A percentile compares a stretch with the other conserved stretches of the same genome.
These are phyloP conservation scores for Phytophthora agathidicida DNA, from an alignment of 352 stramenopile species.

Conservation along the genomic window DNA sequence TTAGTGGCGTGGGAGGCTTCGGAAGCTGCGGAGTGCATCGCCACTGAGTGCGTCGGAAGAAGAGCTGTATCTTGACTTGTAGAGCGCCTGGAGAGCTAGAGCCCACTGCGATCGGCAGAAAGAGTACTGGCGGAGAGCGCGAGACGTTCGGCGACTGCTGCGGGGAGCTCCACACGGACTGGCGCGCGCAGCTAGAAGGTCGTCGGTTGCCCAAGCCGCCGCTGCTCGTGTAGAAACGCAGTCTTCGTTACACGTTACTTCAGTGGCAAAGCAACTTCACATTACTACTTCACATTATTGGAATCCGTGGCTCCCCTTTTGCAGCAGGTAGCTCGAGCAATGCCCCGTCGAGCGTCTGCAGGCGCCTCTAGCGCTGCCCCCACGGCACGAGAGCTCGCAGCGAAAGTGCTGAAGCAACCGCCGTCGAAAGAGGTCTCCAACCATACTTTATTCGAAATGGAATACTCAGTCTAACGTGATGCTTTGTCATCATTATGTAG, in stretches of 20 bases:
- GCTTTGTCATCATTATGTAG: constrained; percentile 12
- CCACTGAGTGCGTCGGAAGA: not conserved
- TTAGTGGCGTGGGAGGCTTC: constrained; percentile 18
- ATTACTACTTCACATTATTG: not conserved
- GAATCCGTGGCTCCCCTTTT: constrained; percentile 2
- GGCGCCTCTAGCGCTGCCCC: constrained; percentile 4
- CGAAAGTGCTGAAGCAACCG: constrained; percentile 12
- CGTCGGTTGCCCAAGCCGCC: constrained; percentile 6
- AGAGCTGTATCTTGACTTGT: not conserved
- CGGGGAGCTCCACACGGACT: constrained; percentile 1
- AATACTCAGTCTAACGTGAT: not conserved
- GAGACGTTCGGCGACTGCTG: not conserved
- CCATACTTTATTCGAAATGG: not conserved
- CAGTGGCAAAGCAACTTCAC: not conserved
- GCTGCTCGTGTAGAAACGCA: constrained; percentile 5
- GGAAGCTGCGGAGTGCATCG: constrained; percentile 8
- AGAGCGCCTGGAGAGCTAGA: not conserved
- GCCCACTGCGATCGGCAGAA: constrained; percentile 8
- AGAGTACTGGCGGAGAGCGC: constrained; percentile 1
- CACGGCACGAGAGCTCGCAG: constrained; percentile 8
- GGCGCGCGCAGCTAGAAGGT: not conserved
- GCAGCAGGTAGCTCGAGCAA: too few relatives aligned
- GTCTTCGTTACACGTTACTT: too few relatives aligned
- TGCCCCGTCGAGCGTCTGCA: constrained; percentile 25
- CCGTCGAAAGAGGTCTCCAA: constrained; percentile 38